phyloP scores from a whole-genome alignment of 306 rosid species.

The Fagus sylvatica region DNA sequence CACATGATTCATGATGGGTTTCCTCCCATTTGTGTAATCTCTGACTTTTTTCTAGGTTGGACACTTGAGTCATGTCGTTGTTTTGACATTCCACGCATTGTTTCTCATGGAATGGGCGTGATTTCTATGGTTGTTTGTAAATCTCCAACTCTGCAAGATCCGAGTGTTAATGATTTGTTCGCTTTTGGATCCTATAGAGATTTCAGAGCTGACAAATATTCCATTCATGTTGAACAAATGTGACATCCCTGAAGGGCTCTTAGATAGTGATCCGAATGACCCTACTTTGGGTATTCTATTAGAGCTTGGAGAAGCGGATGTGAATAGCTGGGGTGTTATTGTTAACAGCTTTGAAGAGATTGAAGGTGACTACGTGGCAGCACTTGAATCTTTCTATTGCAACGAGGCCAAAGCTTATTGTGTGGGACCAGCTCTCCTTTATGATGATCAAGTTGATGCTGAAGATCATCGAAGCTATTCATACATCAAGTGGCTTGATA shows the following conservation, averaged over 20 bases:
- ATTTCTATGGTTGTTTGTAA: conserved; percentile 15
- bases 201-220: conserved; percentile 1
- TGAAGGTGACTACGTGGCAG: conserved; percentile 7
- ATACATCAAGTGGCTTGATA: conserved; percentile 18
- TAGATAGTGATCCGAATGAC: background rate
- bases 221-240: conserved; percentile 8
- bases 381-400: conserved; percentile 10
- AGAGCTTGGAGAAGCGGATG: conserved; percentile 15
- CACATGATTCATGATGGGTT: conserved; percentile 3
- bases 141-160: background rate
- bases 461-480: no score
- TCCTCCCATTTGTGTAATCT: conserved; percentile 31
- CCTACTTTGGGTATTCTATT: background rate
- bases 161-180: background rate
- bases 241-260: conserved; percentile 2
- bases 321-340: conserved; percentile 30
- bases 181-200: background rate
- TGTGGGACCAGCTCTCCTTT: conserved; percentile 23
- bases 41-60: conserved; percentile 30
- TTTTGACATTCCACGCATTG: conserved; percentile 19
- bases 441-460: background rate
- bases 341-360: conserved; percentile 29
- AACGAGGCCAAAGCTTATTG: conserved; percentile 25
- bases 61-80: conserved; percentile 19
- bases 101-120: conserved; percentile 26